These are phyloP conservation scores for Irpex sp. DNA, from an alignment of 1,284 basidiomycete genomes.

Conservation along the genomic window DNA sequence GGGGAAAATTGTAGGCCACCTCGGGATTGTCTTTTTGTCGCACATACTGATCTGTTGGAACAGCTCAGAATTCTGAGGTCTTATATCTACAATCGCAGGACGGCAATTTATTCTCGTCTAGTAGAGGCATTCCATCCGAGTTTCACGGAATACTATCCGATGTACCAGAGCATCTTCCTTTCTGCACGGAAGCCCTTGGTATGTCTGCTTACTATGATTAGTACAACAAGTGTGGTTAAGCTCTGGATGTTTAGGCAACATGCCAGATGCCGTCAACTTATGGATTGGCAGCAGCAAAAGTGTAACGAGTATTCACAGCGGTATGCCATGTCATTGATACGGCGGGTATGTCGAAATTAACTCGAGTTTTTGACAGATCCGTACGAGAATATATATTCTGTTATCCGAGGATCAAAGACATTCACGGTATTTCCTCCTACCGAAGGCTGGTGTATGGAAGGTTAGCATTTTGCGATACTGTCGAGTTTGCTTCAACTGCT, in stretches of 20 bases:
- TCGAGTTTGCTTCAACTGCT: slow-evolving; percentile 1
- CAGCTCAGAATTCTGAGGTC: slow-evolving; percentile 34
- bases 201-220: not conserved
- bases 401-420: slow-evolving; percentile 79
- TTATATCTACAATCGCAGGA: slow-evolving; percentile 89
- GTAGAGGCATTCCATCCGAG: slow-evolving; percentile 47
- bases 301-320: slow-evolving; percentile 82
- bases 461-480: slow-evolving; percentile 37
- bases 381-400: slow-evolving; percentile 90
- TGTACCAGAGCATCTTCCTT: slow-evolving; percentile 64
- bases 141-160: slow-evolving; percentile 57
- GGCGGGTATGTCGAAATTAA: not conserved
- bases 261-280: slow-evolving; percentile 85
- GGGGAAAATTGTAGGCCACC: slow-evolving; percentile 12
- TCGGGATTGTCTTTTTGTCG: slow-evolving; percentile 11
- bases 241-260: slow-evolving; percentile 39
- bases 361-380: slow-evolving; percentile 51
- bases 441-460: slow-evolving; percentile 79
- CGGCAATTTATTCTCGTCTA: slow-evolving; percentile 71
- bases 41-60: not conserved
- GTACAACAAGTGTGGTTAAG: no score
- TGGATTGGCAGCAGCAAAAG: slow-evolving; percentile 84
- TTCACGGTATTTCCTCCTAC: slow-evolving; percentile 85
- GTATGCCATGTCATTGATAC: slow-evolving; percentile 33
- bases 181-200: slow-evolving; percentile 81